These are phyloP conservation scores for Cryptococcus depauperatus DNA, from an alignment of 1,284 basidiomycete species.

Conservation along the genomic window DNA sequence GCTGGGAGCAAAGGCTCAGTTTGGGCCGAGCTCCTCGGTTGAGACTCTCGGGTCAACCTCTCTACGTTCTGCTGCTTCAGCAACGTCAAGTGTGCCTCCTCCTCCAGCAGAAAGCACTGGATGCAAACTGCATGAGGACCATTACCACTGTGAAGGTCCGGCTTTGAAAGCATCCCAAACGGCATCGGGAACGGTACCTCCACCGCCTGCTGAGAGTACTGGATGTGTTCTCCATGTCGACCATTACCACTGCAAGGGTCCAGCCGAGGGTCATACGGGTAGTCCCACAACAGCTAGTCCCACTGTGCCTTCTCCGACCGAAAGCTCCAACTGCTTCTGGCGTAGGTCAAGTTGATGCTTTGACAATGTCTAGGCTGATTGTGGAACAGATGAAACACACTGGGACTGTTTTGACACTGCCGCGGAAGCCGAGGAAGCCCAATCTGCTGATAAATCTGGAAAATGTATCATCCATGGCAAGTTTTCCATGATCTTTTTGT, in stretches of 20 bases:
- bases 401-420: slow-evolving; percentile 28
- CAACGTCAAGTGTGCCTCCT: slow-evolving; percentile 6
- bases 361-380: background rate
- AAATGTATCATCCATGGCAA: slow-evolving; percentile 33
- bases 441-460: slow-evolving; percentile 12
- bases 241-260: slow-evolving; percentile 27
- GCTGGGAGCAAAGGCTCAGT: slow-evolving; percentile 10
- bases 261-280: slow-evolving; percentile 9
- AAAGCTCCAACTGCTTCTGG: slow-evolving; percentile 23
- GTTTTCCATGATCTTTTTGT: background rate
- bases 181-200: slow-evolving; percentile 10
- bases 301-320: slow-evolving; percentile 20
- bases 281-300: slow-evolving; percentile 9
- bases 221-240: slow-evolving; percentile 22
- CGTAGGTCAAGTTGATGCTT: slow-evolving; percentile 10
- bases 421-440: slow-evolving; percentile 13
- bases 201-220: slow-evolving; percentile 20
- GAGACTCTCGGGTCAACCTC: background rate
- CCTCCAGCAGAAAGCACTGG: slow-evolving; percentile 22
- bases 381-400: slow-evolving; percentile 21
- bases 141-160: slow-evolving; percentile 23
- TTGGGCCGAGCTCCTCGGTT: slow-evolving; percentile 6
- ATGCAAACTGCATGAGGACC: slow-evolving; percentile 19
- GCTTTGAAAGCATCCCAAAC: slow-evolving; percentile 1
- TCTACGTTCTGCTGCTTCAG: background rate